Evolutionary conservation across 176 grass and related monocot genomes (phyloP).

Genomic region (Stipa capillata): DNA sequence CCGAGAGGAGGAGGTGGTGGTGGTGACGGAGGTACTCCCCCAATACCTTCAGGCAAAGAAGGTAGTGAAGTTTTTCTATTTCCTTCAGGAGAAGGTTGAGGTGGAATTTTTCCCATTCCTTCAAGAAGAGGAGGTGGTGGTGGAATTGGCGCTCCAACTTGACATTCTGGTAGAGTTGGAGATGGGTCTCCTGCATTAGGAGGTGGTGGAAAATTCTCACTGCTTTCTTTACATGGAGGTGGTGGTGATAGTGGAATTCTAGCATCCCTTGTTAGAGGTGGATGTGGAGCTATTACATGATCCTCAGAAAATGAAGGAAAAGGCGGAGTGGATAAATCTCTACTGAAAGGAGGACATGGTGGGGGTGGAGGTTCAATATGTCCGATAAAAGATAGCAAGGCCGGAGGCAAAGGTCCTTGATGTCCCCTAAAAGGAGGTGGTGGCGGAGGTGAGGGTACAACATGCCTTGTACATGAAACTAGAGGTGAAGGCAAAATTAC

Average conservation of each 20-base stretch:
- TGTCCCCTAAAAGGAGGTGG: background rate
- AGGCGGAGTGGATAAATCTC: background rate
- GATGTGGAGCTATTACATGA: constrained; percentile 14
- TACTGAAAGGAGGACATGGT: background rate
- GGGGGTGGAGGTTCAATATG: background rate
- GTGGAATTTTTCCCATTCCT: background rate
- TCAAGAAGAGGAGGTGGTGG: background rate
- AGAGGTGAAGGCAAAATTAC: background rate
- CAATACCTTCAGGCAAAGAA: background rate
- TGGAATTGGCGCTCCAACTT: background rate
- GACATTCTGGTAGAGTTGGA: background rate
- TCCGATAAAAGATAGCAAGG: background rate
- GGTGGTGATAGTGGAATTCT: background rate
- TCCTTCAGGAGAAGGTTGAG: background rate
- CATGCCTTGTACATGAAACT: constrained; percentile 13
- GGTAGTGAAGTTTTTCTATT: background rate
- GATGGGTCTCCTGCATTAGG: background rate
- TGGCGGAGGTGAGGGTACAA: constrained; percentile 12
- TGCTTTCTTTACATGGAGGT: background rate
- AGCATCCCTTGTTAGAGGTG: background rate
- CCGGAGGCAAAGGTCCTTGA: background rate
- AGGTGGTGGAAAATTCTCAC: background rate
- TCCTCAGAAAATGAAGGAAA: background rate
- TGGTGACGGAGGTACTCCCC: background rate
- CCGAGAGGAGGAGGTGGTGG: background rate